Conservation (phyloP, 768 basidiomycete species). For the Hydnomerulius pinastri region DNA sequence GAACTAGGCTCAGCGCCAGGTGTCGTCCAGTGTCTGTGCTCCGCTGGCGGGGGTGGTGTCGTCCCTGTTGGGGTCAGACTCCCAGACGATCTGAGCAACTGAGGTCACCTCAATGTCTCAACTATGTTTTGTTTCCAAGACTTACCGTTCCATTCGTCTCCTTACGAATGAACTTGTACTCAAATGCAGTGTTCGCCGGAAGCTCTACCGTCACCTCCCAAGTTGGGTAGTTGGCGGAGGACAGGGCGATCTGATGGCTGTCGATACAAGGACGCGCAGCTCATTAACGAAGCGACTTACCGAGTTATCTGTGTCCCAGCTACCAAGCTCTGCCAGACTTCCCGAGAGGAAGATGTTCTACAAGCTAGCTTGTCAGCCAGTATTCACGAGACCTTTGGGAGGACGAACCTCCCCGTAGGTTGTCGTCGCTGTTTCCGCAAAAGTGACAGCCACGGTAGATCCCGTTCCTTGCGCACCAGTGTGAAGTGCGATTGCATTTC, state of each 20-base stretch:
- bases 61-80: constrained; percentile 60
- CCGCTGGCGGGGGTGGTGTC: constrained; percentile 44
- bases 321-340: constrained; percentile 54
- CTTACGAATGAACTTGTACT: constrained; percentile 62
- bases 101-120: background rate
- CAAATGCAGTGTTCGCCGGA: constrained; percentile 41
- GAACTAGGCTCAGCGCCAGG: constrained; percentile 47
- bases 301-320: constrained; percentile 49
- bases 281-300: constrained; percentile 32
- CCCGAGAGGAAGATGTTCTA: constrained; percentile 65
- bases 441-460: constrained; percentile 42
- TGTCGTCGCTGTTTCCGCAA: constrained; percentile 57
- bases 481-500: constrained; percentile 59
- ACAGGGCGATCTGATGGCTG: constrained; percentile 47
- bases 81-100: constrained; percentile 51
- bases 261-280: background rate
- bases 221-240: constrained; percentile 51
- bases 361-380: background rate
- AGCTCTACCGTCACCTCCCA: constrained; percentile 56
- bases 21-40: constrained; percentile 41
- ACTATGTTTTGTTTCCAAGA: background rate
- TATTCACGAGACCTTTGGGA: background rate
- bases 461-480: constrained; percentile 37
- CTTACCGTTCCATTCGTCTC: constrained; percentile 83
- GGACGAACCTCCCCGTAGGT: constrained; percentile 53